phyloP scores from a whole-genome alignment of 179 eudicot genomes.

The Spinacia oleracea region DNA sequence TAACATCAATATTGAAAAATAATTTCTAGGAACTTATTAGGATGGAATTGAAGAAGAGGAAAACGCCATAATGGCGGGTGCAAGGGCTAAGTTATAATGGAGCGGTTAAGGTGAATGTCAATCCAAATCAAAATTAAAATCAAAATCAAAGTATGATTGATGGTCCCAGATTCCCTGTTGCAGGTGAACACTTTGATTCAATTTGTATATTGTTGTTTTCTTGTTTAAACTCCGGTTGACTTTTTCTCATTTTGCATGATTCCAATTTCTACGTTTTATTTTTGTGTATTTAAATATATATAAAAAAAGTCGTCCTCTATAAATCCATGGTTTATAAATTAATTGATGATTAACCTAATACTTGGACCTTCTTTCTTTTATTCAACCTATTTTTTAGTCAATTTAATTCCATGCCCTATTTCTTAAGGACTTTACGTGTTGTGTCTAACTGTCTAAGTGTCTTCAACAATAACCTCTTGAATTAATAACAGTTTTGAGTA shows the following conservation, averaged over 20 bases:
- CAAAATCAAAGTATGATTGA: not conserved
- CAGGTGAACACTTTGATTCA: constrained; percentile 23
- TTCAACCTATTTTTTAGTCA: not conserved
- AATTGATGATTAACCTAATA: constrained; percentile 22
- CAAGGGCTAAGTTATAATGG: constrained; percentile 20
- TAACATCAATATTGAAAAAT: not conserved
- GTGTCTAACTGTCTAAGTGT: constrained; percentile 1
- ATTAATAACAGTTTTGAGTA: not conserved
- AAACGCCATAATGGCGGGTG: constrained; percentile 14
- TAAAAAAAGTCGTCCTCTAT: not conserved
- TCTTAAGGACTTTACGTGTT: not conserved
- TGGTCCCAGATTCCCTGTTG: constrained; percentile 24
- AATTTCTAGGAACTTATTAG: not conserved
- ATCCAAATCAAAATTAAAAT: not conserved
- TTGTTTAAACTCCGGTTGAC: constrained; percentile 25
- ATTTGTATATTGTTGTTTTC: constrained; percentile 3
- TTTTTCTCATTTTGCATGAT: constrained; percentile 16
- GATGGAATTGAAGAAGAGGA: no score
- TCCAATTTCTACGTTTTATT: not conserved
- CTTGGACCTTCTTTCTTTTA: not conserved
- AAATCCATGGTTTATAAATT: not conserved
- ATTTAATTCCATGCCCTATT: not conserved
- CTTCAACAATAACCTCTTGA: no score
- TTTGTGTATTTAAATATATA: not conserved
- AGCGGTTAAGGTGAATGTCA: constrained; percentile 20